Conservation (phyloP, 176 grass and related monocot species). For the Musa acuminata region DNA sequence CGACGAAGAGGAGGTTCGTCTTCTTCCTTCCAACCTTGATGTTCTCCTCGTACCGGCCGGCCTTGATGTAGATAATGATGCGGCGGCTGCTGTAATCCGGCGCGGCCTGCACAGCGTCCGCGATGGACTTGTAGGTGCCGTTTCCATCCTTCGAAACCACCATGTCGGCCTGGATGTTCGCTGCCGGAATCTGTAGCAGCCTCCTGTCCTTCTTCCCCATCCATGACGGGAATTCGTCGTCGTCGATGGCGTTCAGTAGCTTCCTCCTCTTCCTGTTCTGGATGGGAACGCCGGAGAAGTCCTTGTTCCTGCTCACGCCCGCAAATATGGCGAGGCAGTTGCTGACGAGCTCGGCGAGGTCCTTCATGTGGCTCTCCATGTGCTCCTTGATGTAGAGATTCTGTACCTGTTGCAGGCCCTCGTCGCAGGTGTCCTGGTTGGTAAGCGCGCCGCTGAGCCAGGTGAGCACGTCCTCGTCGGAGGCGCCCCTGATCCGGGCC, state of each 20-base stretch:
- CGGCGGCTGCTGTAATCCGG: conserved; percentile 21
- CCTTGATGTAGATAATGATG: conserved; percentile 52
- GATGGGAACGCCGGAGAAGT: conserved; percentile 16
- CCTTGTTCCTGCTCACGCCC: conserved; percentile 13
- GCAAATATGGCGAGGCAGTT: conserved; percentile 20
- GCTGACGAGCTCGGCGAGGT: conserved; percentile 11
- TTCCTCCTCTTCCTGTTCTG: conserved; percentile 14
- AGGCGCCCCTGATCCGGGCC: background rate
- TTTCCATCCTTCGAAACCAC: conserved; percentile 38
- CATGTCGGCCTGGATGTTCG: conserved; percentile 10
- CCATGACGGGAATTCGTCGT: conserved; percentile 2
- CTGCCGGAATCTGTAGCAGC: conserved; percentile 4
- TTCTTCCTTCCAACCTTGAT: conserved; percentile 38
- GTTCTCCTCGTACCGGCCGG: conserved; percentile 46
- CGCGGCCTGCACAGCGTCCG: conserved; percentile 35
- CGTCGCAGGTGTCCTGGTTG: conserved; percentile 19
- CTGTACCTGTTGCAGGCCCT: background rate
- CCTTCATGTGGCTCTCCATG: background rate
- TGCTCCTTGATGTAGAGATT: background rate
- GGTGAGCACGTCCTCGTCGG: conserved; percentile 14
- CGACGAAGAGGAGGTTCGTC: conserved; percentile 48
- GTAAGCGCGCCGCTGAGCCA: conserved; percentile 18
- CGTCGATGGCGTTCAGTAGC: background rate
- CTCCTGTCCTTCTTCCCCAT: conserved; percentile 9
- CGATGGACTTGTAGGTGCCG: conserved; percentile 35